phyloP scores from a whole-genome alignment of 768 basidiomycete genomes.

The Panaeolus cyanescens region DNA sequence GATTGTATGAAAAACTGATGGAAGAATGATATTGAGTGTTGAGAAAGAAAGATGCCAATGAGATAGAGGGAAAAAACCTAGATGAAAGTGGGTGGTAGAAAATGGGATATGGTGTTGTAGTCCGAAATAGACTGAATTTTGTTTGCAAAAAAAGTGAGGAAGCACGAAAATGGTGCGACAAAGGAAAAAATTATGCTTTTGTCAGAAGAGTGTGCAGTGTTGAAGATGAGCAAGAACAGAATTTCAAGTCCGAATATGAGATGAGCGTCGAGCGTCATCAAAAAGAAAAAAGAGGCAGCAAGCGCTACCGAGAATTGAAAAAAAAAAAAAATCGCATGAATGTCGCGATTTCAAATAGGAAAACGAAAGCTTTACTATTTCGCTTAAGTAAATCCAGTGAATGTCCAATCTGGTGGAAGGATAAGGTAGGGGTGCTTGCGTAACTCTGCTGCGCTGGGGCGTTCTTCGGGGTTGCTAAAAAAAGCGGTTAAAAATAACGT shows the following conservation, averaged over 20 bases:
- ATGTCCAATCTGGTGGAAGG: conserved; percentile 74
- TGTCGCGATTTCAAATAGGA: too few species aligned
- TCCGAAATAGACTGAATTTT: neutral
- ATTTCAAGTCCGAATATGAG: neutral
- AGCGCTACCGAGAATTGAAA: conserved; percentile 10
- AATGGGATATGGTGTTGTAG: neutral
- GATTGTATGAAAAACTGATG: neutral
- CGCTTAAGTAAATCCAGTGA: conserved; percentile 61
- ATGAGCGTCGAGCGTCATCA: conserved; percentile 2
- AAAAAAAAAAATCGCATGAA: conserved; percentile 24
- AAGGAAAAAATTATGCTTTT: neutral
- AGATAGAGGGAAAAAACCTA: conserved; percentile 6
- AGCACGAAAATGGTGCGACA: neutral
- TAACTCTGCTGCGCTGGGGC: conserved; percentile 79
- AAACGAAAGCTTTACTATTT: conserved; percentile 24
- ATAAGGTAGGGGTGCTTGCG: conserved; percentile 77
- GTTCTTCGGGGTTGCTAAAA: conserved; percentile 76
- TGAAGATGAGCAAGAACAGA: neutral
- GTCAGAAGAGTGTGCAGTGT: neutral
- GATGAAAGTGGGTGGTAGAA: neutral
- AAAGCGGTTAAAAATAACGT: conserved; percentile 14
- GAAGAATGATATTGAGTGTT: neutral
- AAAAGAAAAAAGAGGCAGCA: conserved; percentile 14
- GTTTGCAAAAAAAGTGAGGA: neutral
- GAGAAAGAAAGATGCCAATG: conserved; percentile 2